Percentiles rank a stretch among this genome's conserved stretches.
These are phyloP conservation scores for Salix udensis DNA, from an alignment of 345 rosid species.

Conservation along the genomic window DNA sequence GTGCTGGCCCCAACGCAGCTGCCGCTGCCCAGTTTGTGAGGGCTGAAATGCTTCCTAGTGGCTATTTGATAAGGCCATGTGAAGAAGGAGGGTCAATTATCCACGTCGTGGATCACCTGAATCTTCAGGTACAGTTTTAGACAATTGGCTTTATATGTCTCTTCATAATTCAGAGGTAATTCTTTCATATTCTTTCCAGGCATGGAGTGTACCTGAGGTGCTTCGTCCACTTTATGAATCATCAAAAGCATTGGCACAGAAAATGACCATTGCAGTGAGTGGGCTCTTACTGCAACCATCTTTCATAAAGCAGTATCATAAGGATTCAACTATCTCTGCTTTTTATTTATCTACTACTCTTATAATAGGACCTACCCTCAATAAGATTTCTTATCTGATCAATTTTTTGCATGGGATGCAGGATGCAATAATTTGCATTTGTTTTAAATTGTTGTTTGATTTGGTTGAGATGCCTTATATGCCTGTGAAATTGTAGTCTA, in stretches of 20 bases:
- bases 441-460: background rate
- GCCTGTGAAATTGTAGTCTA: background rate
- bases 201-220: conserved; percentile 99
- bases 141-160: background rate
- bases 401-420: background rate
- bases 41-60: conserved; percentile 96
- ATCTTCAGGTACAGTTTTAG: conserved; percentile 64
- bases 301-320: background rate
- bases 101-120: conserved; percentile 93
- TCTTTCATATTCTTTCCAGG: conserved; percentile 37
- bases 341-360: background rate
- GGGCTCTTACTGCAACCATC: background rate
- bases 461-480: background rate
- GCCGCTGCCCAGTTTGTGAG: conserved; percentile 89
- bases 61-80: conserved; percentile 90
- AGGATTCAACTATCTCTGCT: background rate
- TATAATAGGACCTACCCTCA: background rate
- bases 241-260: conserved; percentile 86
- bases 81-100: conserved; percentile 99
- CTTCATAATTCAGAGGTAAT: background rate
- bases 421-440: background rate
- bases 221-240: conserved; percentile 94
- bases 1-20: conserved; percentile 78
- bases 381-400: background rate
- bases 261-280: conserved; percentile 90